Conservation (phyloP, 768 basidiomycete genomes). For the Hortiboletus campestris region DNA sequence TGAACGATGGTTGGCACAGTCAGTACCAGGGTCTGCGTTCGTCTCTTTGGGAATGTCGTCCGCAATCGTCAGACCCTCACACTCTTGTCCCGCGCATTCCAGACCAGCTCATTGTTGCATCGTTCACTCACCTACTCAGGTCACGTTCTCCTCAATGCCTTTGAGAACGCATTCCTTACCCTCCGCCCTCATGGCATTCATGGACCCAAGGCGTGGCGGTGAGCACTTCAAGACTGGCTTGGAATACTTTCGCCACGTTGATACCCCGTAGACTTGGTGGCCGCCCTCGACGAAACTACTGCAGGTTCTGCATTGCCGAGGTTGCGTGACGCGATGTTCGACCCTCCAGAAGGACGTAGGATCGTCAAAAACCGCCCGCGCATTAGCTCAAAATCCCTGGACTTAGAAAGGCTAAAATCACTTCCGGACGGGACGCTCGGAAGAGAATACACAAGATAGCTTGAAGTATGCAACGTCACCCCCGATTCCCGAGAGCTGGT, state of each 20-base stretch:
- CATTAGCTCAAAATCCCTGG: constrained; percentile 72
- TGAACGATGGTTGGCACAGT: no score
- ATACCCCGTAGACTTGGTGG: constrained; percentile 79
- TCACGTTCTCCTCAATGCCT: constrained; percentile 75
- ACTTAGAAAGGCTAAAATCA: constrained; percentile 62
- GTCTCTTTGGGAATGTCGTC: neutral
- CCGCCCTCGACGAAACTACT: constrained; percentile 90
- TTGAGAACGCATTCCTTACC: constrained; percentile 84
- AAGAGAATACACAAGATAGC: constrained; percentile 84
- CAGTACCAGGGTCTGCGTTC: neutral
- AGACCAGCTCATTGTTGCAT: constrained; percentile 6
- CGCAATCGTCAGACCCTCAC: neutral
- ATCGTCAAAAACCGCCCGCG: constrained; percentile 84
- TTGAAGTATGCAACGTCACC: constrained; percentile 81
- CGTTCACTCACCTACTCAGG: constrained; percentile 63
- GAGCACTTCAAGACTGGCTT: constrained; percentile 25
- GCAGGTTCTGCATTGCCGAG: constrained; percentile 74
- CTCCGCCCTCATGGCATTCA: constrained; percentile 77
- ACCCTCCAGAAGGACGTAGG: constrained; percentile 75
- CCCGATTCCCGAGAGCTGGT: constrained; percentile 95
- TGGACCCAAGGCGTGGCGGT: constrained; percentile 85
- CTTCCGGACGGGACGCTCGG: constrained; percentile 85
- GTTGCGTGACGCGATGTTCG: constrained; percentile 75
- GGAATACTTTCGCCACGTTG: neutral
- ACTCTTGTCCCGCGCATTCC: constrained; percentile 10